These are phyloP conservation scores for Centaurea solstitialis DNA, from an alignment of 129 eudicot genomes.

Conservation along the genomic window DNA sequence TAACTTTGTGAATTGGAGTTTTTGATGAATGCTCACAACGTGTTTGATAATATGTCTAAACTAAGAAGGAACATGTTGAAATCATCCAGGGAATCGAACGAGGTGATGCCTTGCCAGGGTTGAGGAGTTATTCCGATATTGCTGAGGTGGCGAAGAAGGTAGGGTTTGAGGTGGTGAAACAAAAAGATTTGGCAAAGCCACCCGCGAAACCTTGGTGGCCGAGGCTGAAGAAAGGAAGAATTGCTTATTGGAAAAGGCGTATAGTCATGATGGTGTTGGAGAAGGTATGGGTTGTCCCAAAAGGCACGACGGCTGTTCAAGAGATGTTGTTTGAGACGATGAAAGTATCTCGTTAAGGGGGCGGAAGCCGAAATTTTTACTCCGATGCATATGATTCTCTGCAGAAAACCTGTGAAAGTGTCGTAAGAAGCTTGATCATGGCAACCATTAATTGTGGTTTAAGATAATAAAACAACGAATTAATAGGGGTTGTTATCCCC, in stretches of 20 bases:
- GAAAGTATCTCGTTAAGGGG: slow-evolving; percentile 75
- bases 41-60: too few relatives aligned
- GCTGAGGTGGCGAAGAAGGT: slow-evolving; percentile 67
- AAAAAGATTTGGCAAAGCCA: slow-evolving; percentile 78
- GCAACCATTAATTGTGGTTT: too few relatives aligned
- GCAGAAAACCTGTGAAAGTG: slow-evolving; percentile 61
- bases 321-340: slow-evolving; percentile 90
- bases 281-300: slow-evolving; percentile 72
- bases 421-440: slow-evolving; percentile 1
- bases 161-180: slow-evolving; percentile 83
- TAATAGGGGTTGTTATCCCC: too few relatives aligned
- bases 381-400: slow-evolving; percentile 96
- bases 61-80: slow-evolving; percentile 87
- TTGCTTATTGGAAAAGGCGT: slow-evolving; percentile 95
- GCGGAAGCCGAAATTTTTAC: slow-evolving; percentile 70
- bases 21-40: too few relatives aligned
- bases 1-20: too few relatives aligned
- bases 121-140: slow-evolving; percentile 64
- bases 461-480: too few relatives aligned
- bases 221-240: slow-evolving; percentile 84
- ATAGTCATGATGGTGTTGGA: slow-evolving; percentile 62
- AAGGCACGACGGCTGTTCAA: slow-evolving; percentile 83
- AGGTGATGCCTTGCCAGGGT: slow-evolving; percentile 88
- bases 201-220: slow-evolving; percentile 93
- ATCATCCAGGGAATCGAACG: slow-evolving; percentile 91